Conservation (phyloP, 1,284 basidiomycete genomes). For the Papiliotrema laurentii region DNA sequence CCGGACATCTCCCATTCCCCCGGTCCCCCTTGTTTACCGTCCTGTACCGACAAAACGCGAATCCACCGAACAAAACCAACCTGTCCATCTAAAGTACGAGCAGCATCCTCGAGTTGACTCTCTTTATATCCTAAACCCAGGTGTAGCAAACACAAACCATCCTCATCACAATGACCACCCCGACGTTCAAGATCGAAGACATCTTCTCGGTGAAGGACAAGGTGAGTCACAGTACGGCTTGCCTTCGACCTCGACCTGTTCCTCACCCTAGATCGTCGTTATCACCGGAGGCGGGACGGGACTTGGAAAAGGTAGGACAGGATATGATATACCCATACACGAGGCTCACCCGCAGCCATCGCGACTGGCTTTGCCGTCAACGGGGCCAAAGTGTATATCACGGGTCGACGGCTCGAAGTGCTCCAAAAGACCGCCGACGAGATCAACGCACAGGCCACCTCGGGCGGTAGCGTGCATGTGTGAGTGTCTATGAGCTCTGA, state of each 20-base stretch:
- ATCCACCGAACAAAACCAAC: too few relatives aligned
- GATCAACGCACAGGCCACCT: conserved; percentile 9
- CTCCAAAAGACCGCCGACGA: conserved; percentile 23
- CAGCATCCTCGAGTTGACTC: too few relatives aligned
- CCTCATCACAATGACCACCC: not conserved
- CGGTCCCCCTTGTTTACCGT: too few relatives aligned
- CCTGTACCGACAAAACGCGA: too few relatives aligned
- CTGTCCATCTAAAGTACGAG: too few relatives aligned
- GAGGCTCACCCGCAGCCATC: conserved; percentile 1
- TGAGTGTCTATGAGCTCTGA: not conserved
- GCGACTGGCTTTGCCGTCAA: conserved; percentile 20
- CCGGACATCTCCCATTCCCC: too few relatives aligned
- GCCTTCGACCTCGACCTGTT: not conserved
- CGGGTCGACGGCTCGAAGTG: conserved; percentile 28
- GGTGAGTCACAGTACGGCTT: conserved; percentile 5
- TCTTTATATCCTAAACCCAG: too few relatives aligned
- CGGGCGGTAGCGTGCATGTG: conserved; percentile 8
- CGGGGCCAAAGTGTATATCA: conserved; percentile 36
- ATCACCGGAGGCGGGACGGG: conserved; percentile 29
- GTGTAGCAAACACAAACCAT: too few relatives aligned
- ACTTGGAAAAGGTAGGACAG: conserved; percentile 17
- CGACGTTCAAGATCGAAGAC: conserved; percentile 18
- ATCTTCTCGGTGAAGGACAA: conserved; percentile 25
- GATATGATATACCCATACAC: not conserved
- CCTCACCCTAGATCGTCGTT: conserved; percentile 17